A percentile compares a stretch with the other conserved stretches of the same genome.
Evolutionary conservation across 805 yeast species (phyloP).

Genomic region (Wickerhamia fluorescens): DNA sequence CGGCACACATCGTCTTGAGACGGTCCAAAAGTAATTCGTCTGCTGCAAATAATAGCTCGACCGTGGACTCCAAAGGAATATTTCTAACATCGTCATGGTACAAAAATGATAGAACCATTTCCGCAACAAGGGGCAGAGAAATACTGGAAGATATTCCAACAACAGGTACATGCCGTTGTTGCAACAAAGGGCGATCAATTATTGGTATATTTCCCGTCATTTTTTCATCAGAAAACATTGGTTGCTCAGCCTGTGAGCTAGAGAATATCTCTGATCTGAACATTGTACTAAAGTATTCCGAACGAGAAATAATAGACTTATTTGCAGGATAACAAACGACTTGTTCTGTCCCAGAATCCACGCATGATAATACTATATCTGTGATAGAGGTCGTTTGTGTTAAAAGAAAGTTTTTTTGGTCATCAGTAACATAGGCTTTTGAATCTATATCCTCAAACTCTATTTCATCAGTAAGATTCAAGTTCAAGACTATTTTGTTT

Average conservation of each 20-base stretch:
- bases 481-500: conserved; percentile 7
- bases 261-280: conserved; percentile 40
- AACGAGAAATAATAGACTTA: conserved; percentile 50
- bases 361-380: conserved; percentile 41
- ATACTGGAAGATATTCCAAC: conserved; percentile 18
- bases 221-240: conserved; percentile 6
- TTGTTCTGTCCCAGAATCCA: conserved; percentile 18
- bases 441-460: conserved; percentile 27
- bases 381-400: conserved; percentile 23
- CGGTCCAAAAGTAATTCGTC: conserved; percentile 57
- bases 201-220: conserved; percentile 8
- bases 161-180: conserved; percentile 16
- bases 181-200: conserved; percentile 10
- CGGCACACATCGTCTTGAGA: conserved; percentile 58
- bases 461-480: conserved; percentile 15
- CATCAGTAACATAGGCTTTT: conserved; percentile 8
- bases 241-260: conserved; percentile 10
- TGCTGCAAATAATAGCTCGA: conserved; percentile 53
- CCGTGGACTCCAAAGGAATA: conserved; percentile 42
- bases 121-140: conserved; percentile 28
- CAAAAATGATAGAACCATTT: conserved; percentile 45
- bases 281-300: conserved; percentile 61
- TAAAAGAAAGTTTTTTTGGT: conserved; percentile 18
- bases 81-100: conserved; percentile 51
- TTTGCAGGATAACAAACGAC: conserved; percentile 53